Base-by-base conservation (phyloP, 1,139 yeast genomes). In the Wickerhamiella pararugosa region DNA sequence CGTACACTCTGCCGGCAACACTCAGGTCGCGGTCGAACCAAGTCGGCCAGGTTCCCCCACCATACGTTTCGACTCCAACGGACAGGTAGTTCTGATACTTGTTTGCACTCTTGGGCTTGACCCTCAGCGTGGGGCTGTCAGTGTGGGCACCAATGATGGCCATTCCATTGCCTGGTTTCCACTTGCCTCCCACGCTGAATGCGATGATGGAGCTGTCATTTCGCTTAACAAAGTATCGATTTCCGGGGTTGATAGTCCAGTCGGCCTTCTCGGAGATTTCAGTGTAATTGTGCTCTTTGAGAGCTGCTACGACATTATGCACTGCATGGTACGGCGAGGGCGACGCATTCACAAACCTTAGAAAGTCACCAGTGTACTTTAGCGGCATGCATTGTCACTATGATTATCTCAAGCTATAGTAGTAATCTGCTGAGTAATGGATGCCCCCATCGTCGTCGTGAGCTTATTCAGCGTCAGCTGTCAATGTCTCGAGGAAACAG, bases 281-380 rank as follows among this genome's bases (percentile, higher is more conserved):
- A 7, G 57, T 58, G 45, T 51, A 61, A 25, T 63, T 65, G 0
- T 95, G 84, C 57, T 86, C 96, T 4, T 94, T 94, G 34, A 90
- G 67, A 43, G 69, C 62, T 11, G 62, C 54, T 53, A 77, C 78
- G 38, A 79, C 75, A 27, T 72, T 69, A 40, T 73, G 70, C 3
- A 87, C 94, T 1, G 90, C 95, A 61, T 90, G 98, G 60, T 86
- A 90, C 0, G 98, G 97, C 0, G 97, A 80, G 28, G 96, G 97
- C 1, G 94, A 80, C 3, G 71, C 70, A 61, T 86, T 84, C 52
- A 90, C 79, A 57, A 79, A 90, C 45, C 75, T 70, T 43, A 87
- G 66, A 55, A 87, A 83, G 44, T 77, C 82, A 7, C 36, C 33
- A 25, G 41, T 38, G 33, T 38, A 38, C 36, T 38, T 38, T 21